These are phyloP conservation scores for Hortaea werneckii DNA, from an alignment of 2,329 filamentous ascomycete genomes.

Conservation along the genomic window DNA sequence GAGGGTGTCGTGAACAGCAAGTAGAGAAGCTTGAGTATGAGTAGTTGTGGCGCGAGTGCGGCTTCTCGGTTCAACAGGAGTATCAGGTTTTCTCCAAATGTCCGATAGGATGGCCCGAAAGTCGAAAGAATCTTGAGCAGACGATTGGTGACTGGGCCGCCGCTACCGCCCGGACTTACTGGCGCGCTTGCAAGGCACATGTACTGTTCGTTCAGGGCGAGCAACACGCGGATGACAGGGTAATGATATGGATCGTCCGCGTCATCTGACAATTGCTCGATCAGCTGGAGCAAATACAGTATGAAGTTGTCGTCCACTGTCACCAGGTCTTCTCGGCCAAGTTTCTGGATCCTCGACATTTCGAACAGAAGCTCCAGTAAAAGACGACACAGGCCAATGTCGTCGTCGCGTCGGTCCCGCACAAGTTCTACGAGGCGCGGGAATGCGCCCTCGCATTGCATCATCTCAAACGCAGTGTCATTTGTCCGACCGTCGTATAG, in stretches of 20 bases:
- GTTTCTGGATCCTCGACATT: constrained; percentile 83
- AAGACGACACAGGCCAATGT: constrained; percentile 64
- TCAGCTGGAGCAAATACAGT: constrained; percentile 70
- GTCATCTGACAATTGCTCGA: constrained; percentile 80
- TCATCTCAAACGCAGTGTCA: constrained; percentile 70
- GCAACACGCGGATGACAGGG: constrained; percentile 83
- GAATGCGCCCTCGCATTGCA: constrained; percentile 81
- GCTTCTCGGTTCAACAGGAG: constrained; percentile 86
- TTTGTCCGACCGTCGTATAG: constrained; percentile 75
- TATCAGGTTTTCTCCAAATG: constrained; percentile 96
- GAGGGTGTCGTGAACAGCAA: constrained; percentile 84
- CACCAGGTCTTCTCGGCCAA: constrained; percentile 65
- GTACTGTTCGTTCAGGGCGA: constrained; percentile 96
- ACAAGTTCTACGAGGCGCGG: constrained; percentile 74
- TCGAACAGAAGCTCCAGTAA: constrained; percentile 88
- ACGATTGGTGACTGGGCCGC: constrained; percentile 64
- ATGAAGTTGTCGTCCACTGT: constrained; percentile 68
- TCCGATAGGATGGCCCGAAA: constrained; percentile 72
- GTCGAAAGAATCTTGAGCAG: constrained; percentile 84
- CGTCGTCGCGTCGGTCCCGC: constrained; percentile 50
- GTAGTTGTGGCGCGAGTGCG: constrained; percentile 83
- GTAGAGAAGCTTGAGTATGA: constrained; percentile 95
- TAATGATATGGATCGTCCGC: constrained; percentile 91
- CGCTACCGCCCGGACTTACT: constrained; percentile 37
- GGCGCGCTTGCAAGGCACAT: constrained; percentile 58